Evolutionary conservation across 305 asterid genomes (phyloP).

Genomic region (Fraxinus platypoda): DNA sequence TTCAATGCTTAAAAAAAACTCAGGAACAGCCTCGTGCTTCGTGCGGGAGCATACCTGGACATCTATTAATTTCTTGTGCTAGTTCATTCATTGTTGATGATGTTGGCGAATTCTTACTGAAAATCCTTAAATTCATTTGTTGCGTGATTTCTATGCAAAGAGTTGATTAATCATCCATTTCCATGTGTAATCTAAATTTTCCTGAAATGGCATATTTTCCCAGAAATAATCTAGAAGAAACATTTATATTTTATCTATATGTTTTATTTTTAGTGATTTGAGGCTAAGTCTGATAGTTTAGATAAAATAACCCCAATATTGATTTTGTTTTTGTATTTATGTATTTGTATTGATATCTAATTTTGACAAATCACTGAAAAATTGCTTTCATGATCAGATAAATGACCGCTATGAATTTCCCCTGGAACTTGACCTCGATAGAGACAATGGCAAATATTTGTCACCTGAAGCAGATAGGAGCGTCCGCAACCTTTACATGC

Average conservation of each 20-base stretch:
- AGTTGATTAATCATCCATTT: not conserved
- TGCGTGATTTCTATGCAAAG: not conserved
- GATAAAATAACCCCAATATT: slow-evolving; percentile 6
- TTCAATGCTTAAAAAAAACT: not conserved
- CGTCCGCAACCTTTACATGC: slow-evolving; percentile 85
- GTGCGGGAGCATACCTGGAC: not conserved
- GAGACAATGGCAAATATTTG: slow-evolving; percentile 87
- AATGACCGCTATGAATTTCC: slow-evolving; percentile 98
- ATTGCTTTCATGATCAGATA: slow-evolving; percentile 50
- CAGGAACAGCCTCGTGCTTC: not conserved
- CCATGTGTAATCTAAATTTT: slow-evolving; percentile 7
- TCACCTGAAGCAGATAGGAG: slow-evolving; percentile 94
- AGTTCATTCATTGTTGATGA: not conserved
- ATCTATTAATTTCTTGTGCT: not conserved
- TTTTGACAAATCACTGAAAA: not conserved
- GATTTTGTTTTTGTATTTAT: not conserved
- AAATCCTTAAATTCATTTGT: not conserved
- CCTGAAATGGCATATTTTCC: not conserved
- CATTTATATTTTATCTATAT: slow-evolving; percentile 15
- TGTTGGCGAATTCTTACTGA: not conserved
- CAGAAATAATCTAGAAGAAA: slow-evolving; percentile 1
- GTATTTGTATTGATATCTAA: not conserved
- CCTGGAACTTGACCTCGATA: slow-evolving; percentile 92
- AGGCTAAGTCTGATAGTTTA: slow-evolving; percentile 3
- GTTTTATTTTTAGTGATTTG: not conserved